phyloP scores from a whole-genome alignment of 1,284 basidiomycete species.

The Puccinia sorghi region DNA sequence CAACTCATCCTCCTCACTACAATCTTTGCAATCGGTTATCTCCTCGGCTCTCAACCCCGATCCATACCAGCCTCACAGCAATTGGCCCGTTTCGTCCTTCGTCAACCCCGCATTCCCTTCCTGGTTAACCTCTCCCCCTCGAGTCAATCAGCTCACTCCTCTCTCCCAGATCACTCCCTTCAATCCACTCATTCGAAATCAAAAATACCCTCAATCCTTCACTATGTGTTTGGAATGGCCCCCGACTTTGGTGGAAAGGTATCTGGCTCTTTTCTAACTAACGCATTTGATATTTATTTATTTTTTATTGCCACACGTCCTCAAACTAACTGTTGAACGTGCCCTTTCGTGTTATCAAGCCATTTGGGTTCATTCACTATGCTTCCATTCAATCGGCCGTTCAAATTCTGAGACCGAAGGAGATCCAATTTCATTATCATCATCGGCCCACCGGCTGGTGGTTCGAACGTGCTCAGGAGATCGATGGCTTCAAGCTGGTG shows the following conservation, averaged over 20 bases:
- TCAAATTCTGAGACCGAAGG: conserved; percentile 59
- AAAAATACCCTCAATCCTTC: conserved; percentile 34
- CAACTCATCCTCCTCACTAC: background rate
- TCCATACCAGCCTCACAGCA: conserved; percentile 15
- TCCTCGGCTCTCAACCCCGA: background rate
- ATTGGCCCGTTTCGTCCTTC: conserved; percentile 11
- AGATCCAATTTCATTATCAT: conserved; percentile 58
- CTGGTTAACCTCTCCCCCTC: conserved; percentile 7
- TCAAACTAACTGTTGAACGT: background rate
- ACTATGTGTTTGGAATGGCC: conserved; percentile 46
- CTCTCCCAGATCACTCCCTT: background rate
- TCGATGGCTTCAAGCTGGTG: conserved; percentile 53
- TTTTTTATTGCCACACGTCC: too few species aligned
- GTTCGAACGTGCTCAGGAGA: conserved; percentile 58
- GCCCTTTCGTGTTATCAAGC: background rate
- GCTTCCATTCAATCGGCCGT: conserved; percentile 60
- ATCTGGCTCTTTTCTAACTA: too few species aligned
- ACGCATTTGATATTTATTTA: too few species aligned
- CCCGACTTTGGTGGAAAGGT: conserved; percentile 49
- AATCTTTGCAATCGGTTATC: conserved; percentile 28
- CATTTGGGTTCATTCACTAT: conserved; percentile 61
- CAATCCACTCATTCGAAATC: background rate
- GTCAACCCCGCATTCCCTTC: conserved; percentile 25
- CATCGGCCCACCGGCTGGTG: conserved; percentile 56
- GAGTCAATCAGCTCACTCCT: background rate